A percentile compares a stretch with the other conserved stretches of the same genome.
phyloP scores from a whole-genome alignment of 257 asterid genomes.

The Solanum commersonii region DNA sequence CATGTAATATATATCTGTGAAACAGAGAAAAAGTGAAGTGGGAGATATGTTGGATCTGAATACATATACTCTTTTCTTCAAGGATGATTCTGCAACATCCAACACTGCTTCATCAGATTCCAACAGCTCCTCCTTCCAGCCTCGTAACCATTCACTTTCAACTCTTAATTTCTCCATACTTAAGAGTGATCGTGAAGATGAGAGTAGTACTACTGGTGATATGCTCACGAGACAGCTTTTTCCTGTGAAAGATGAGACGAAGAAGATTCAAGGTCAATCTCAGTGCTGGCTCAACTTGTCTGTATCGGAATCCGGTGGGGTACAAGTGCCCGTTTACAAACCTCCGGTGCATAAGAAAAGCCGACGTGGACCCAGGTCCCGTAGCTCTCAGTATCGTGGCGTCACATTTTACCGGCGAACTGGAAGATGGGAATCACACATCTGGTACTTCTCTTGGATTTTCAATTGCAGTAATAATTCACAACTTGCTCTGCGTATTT shows the following conservation, averaged over 20 bases:
- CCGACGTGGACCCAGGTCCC: constrained; percentile 92
- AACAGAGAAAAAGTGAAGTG: not conserved
- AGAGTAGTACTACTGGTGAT: not conserved
- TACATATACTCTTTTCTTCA: not conserved
- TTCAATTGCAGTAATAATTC: not conserved
- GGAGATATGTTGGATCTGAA: not conserved
- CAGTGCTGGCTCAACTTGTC: constrained; percentile 63
- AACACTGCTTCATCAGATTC: constrained; percentile 51
- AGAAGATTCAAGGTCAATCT: not conserved
- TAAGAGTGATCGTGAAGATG: constrained; percentile 19
- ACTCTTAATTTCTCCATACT: constrained; percentile 74
- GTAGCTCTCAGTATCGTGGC: constrained; percentile 96
- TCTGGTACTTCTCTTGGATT: constrained; percentile 33
- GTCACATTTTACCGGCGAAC: constrained; percentile 93
- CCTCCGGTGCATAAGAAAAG: constrained; percentile 50
- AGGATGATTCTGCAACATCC: constrained; percentile 43
- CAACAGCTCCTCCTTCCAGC: constrained; percentile 28
- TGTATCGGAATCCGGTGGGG: constrained; percentile 32
- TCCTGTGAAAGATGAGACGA: constrained; percentile 19
- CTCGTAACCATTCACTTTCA: constrained; percentile 9
- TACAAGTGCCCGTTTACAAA: constrained; percentile 22
- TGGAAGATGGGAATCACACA: constrained; percentile 98
- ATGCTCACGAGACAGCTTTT: constrained; percentile 48
- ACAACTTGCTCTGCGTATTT: not conserved
- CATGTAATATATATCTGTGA: no score